Base-by-base conservation (phyloP, 2,329 filamentous ascomycete species). In the Tolypocladium nubicola region DNA sequence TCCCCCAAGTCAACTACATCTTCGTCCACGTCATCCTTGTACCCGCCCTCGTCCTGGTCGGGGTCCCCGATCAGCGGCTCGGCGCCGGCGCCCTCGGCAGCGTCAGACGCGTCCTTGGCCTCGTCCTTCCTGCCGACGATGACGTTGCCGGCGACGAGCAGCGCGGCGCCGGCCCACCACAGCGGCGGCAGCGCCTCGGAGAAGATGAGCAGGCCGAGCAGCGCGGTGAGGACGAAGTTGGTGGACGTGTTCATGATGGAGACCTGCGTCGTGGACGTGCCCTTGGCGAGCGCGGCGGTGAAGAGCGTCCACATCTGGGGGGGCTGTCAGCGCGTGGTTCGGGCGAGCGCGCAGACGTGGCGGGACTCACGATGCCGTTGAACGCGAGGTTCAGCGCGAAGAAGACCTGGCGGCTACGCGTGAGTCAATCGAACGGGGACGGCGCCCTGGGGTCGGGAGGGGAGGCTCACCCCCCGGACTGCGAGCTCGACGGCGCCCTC, bases 241-340 rank as follows among this genome's bases (percentile, higher is more conserved):
- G 87, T 80, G 16, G 87, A 89, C 3, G 89, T 92, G 71, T 93
- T 93, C 70, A 93, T 84, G 68, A 93, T 87, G 63, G 84, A 87
- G 53, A 92, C 89, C 66, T 90, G 87, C 0, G 89, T 89, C 10
- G 89, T 90, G 1, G 87, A 90, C 58, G 82, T 80, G 16, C 88
- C 87, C 21, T 82, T 79, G 0, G 88, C 84, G n/a, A 93, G 80
- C 55, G 89, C 89, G 54, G 83, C 81, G 8, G 89, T 93, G 74
- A 92, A 93, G 53, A 93, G 80, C 0, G 86, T 84, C 89, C 89
- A 93, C 89, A 93, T 93, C 71, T 83, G 52, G 4, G 1, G 41
- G 26, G 54, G 14, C 19, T 26, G 23, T 47, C 49, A 59, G 39
- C 47, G 38, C 33, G 43, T 43, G 19, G 47, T 30, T 38, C 50